Evolutionary conservation across 140 eudicot species (phyloP).

Genomic region (Ambrosia hybrid): DNA sequence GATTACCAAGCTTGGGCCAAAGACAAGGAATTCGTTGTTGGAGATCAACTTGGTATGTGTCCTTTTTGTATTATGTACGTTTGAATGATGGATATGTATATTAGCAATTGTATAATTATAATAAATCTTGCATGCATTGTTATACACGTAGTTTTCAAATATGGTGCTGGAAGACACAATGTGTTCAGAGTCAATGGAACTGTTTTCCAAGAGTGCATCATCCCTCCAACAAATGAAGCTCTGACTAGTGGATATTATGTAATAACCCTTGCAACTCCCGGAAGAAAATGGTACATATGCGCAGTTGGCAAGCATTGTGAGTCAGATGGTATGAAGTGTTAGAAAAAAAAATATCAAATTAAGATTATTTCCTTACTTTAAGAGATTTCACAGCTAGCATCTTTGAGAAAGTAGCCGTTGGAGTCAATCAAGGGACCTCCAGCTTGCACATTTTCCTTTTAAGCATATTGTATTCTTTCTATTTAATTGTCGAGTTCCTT

Average conservation of each 20-base stretch:
- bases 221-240: constrained; percentile 25
- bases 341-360: no score
- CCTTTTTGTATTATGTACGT: neutral
- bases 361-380: no score
- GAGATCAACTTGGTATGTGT: no score
- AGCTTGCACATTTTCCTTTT: no score
- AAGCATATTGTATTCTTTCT: no score
- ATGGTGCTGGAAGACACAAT: constrained; percentile 37
- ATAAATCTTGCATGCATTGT: neutral
- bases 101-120: no score
- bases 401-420: no score
- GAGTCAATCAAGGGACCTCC: no score
- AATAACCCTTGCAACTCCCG: constrained; percentile 35
- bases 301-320: constrained; percentile 40
- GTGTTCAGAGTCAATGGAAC: constrained; percentile 42
- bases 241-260: constrained; percentile 41
- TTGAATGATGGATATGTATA: neutral
- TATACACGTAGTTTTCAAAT: constrained; percentile 42
- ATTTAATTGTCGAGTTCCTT: no score
- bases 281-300: constrained; percentile 50
- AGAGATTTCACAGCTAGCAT: no score
- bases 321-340: constrained; percentile 30
- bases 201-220: constrained; percentile 32
- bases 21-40: no score
- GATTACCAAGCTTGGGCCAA: constrained; percentile 54